phyloP scores from a whole-genome alignment of 768 basidiomycete genomes.

The Kwoniella heveanensis region DNA sequence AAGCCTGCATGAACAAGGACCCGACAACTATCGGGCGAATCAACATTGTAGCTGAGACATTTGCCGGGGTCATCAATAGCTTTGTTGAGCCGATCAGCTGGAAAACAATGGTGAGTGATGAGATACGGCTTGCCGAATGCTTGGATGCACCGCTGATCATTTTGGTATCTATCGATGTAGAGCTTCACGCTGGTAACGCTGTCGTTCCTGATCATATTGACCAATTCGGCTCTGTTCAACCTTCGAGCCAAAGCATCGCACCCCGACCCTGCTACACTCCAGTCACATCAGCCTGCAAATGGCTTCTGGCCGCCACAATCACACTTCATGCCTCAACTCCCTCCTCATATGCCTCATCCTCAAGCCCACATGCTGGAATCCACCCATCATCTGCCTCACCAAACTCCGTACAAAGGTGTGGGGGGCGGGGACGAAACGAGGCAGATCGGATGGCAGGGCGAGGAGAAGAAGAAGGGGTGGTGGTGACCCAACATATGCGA shows the following conservation, averaged over 20 bases:
- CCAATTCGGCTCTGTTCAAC: slow-evolving; percentile 55
- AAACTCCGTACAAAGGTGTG: neutral
- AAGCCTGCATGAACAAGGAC: slow-evolving; percentile 92
- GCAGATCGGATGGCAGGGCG: slow-evolving; percentile 34
- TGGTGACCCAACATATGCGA: slow-evolving; percentile 17
- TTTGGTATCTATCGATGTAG: slow-evolving; percentile 23
- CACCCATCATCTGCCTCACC: neutral
- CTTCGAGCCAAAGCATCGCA: slow-evolving; percentile 34
- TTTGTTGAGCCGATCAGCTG: slow-evolving; percentile 97
- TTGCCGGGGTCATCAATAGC: slow-evolving; percentile 92
- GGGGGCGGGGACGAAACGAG: neutral
- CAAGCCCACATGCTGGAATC: slow-evolving; percentile 12
- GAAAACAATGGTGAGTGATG: slow-evolving; percentile 81
- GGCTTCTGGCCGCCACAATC: slow-evolving; percentile 21
- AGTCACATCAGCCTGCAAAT: neutral
- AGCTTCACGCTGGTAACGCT: slow-evolving; percentile 55
- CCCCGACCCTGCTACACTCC: slow-evolving; percentile 9
- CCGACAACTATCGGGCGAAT: slow-evolving; percentile 85
- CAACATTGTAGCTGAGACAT: slow-evolving; percentile 86
- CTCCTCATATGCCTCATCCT: slow-evolving; percentile 25
- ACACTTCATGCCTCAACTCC: slow-evolving; percentile 25
- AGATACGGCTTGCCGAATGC: too few species aligned
- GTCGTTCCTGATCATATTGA: slow-evolving; percentile 51
- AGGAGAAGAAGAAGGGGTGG: slow-evolving; percentile 33
- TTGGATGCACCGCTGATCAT: too few species aligned